These are phyloP conservation scores for Xylaria arbuscula DNA, from an alignment of 2,329 filamentous ascomycete species.

Conservation along the genomic window DNA sequence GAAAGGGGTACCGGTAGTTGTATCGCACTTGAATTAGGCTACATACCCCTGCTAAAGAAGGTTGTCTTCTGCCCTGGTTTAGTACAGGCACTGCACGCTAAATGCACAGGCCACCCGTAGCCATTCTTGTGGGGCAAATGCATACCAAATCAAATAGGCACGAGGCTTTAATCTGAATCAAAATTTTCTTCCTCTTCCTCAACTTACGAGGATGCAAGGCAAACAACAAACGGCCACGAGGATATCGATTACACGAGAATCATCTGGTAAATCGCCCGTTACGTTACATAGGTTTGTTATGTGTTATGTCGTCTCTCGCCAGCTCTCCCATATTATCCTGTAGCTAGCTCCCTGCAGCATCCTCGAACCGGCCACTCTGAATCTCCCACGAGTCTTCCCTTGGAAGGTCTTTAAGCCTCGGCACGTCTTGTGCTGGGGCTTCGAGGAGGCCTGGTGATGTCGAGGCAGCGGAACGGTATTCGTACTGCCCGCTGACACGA, in stretches of 20 bases:
- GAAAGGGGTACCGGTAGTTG: too few species aligned
- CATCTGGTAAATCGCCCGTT: neutral
- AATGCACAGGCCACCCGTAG: neutral
- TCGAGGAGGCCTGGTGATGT: slow-evolving; percentile 48
- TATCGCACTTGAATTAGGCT: too few species aligned
- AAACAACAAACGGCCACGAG: neutral
- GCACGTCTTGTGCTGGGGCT: slow-evolving; percentile 51
- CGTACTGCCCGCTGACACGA: slow-evolving; percentile 36
- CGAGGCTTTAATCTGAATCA: neutral
- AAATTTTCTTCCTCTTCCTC: slow-evolving; percentile 20
- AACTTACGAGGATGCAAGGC: too few species aligned
- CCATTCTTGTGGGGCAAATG: neutral
- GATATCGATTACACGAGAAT: neutral
- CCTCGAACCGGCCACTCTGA: slow-evolving; percentile 48
- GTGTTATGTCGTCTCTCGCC: slow-evolving; percentile 3
- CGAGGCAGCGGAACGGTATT: slow-evolving; percentile 41
- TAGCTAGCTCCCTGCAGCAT: slow-evolving; percentile 37
- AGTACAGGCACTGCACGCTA: neutral
- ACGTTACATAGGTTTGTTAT: slow-evolving; percentile 26
- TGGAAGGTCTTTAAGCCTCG: slow-evolving; percentile 48
- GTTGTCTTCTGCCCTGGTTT: too few species aligned
- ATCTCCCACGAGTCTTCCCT: slow-evolving; percentile 48
- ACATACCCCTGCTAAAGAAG: too few species aligned
- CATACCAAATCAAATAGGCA: neutral
- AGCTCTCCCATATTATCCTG: neutral